Evolutionary conservation across 2,329 filamentous ascomycete genomes (phyloP), one percentile per base, ranked within the genome.

Genomic region (Aureobasidium lini): DNA sequence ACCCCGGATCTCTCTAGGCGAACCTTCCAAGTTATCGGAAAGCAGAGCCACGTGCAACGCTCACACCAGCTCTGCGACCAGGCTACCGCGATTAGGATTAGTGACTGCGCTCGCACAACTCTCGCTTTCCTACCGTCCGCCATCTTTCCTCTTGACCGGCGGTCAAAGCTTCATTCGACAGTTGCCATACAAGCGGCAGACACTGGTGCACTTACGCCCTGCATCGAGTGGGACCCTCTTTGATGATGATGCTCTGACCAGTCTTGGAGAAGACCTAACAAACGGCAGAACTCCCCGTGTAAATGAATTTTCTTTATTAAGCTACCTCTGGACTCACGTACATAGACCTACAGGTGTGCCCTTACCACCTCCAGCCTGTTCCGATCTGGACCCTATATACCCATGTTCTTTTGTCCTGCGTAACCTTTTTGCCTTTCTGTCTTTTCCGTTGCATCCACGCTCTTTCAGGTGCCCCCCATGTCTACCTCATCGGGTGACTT

Each of bases 401-500:
- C 11, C 49, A 40, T 32, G 34, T 52, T 18, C 36, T 16, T 42
- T 40, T 52, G 36, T 39, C n/a, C 49, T 32, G 3, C 23, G 3
- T 32, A 5, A n/a, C 9, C 7, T 6, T 31, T 18, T 15, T 40
- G 36, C 29, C 31, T 29, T 16, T 10, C n/a, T 34, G 11, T 29
- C 39, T 15, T 34, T n/a, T 4, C 9, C 9, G 6, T 32, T n/a
- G 50, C 16, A 2, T 16, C 4, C n/a, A 18, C 37, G 28, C n/a
- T 42, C n/a, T 2, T 16, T 18, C 15, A 3, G 9, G 29, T 11
- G 34, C 11, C n/a, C 32, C 23, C 9, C 15, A 59, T 59, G 57
- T 7, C 56, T 11, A 44, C 57, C n/a, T 53, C 57, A 2, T 47
- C 47, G 5, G 61, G 59, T 23, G 61, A 62, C 37, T 37, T 59